Percentiles rank a stretch among this genome's conserved stretches.
Evolutionary conservation across 192 early-diverging fungal species (phyloP).

Genomic region (Rhizophagus clarus): DNA sequence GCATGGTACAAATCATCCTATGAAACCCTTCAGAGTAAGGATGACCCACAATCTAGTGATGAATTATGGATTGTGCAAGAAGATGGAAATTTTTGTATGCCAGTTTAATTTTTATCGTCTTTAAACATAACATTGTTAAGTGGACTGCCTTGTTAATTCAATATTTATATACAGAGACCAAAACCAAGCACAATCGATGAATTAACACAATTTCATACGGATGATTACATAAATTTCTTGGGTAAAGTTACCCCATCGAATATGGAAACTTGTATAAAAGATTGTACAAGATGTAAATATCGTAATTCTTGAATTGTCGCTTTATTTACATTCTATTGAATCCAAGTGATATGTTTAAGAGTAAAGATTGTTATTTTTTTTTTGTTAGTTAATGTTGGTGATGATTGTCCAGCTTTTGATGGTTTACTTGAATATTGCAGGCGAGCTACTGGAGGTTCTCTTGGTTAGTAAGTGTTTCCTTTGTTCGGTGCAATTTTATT

Average conservation of each 20-base stretch:
- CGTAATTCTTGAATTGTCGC: neutral
- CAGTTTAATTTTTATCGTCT: neutral
- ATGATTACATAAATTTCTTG: constrained; percentile 92
- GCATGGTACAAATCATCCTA: constrained; percentile 87
- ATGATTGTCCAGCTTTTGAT: constrained; percentile 97
- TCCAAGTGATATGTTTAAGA: too few species aligned
- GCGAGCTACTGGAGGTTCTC: constrained; percentile 89
- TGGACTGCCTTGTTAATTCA: neutral
- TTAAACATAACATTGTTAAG: neutral
- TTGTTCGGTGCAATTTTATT: constrained; percentile 2
- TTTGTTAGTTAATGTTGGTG: constrained; percentile 73
- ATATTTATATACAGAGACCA: constrained; percentile 52
- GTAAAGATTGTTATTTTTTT: neutral
- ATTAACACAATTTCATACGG: constrained; percentile 92
- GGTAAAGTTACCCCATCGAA: constrained; percentile 75
- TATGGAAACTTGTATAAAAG: constrained; percentile 62
- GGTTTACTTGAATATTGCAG: constrained; percentile 94
- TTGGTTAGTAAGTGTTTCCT: constrained; percentile 54
- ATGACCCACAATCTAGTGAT: constrained; percentile 93
- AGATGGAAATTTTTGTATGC: constrained; percentile 78
- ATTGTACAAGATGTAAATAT: constrained; percentile 58
- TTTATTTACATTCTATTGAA: neutral
- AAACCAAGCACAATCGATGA: constrained; percentile 81
- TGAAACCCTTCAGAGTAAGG: constrained; percentile 97
- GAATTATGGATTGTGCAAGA: constrained; percentile 90